Evolutionary conservation across 768 basidiomycete species (phyloP), one percentile per base, ranked within the genome.

Genomic region (Trametes cingulata): DNA sequence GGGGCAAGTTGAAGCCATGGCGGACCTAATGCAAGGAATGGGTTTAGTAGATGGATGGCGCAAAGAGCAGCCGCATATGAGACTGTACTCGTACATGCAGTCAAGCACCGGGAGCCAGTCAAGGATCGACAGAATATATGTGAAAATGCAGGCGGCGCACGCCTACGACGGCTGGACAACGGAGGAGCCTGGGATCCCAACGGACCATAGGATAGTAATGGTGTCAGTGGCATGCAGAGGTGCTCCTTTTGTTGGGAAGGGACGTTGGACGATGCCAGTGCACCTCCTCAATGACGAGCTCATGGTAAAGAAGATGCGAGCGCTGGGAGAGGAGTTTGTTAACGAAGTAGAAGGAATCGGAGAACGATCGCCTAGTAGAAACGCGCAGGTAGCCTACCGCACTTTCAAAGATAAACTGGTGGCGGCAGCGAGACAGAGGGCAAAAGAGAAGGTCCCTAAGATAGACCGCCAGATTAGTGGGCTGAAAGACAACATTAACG

Each of bases 121-220:
- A 15, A 9, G 46, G 17, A 5, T 47, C 4, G 46, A 47, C 13
- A 47, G 46, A 47, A 47, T 47, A 9, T 47, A 47, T 24, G 27
- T 6, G 25, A 6, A 6, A 41, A 41, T 10, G 5, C 22, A 25
- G 22, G 22, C 45, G 22, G 24, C 10, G 27, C 25, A 47, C 12
- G 46, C 46, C 2, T 10, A 25, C 14, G 27, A 27, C 3, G 45
- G 17, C 3, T 46, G 45, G 45, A 25, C 24, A 24, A 19, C 27
- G 10, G 8, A 2, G 2, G 24, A 19, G 22, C 22, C 24, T 19
- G 45, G 45, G 22, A 9, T 19, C 1, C 45, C 19, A 9, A n/a
- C 45, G 4, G 61, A 62, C 37, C 61, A 62, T 56, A 17, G 15
- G 15, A 20, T 62, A 33, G 56, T 58, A 17, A 14, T 20, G 2